Conservation (phyloP, 306 rosid genomes). For the Inga oerstediana region DNA sequence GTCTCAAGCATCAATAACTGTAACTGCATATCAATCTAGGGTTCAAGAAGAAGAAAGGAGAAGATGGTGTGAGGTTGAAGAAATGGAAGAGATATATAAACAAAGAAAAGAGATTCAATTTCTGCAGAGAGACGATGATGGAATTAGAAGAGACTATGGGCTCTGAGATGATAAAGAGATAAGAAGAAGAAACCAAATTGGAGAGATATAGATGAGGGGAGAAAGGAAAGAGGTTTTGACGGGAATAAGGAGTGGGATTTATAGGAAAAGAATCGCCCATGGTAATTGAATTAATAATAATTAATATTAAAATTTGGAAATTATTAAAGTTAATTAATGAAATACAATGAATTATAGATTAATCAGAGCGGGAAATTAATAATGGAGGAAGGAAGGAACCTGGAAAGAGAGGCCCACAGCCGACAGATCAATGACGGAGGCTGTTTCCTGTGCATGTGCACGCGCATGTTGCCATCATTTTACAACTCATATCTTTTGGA, state of each 20-base stretch:
- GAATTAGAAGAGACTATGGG: slow-evolving; percentile 40
- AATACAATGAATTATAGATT: no score
- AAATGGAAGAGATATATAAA: neutral
- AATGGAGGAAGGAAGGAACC: neutral
- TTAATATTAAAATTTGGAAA: neutral
- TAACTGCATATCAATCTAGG: slow-evolving; percentile 19
- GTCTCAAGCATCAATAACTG: slow-evolving; percentile 42
- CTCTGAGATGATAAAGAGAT: neutral
- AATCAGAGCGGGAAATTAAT: neutral
- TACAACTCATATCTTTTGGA: neutral
- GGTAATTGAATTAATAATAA: slow-evolving; percentile 19
- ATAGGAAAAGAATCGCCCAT: slow-evolving; percentile 44
- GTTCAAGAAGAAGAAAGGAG: neutral
- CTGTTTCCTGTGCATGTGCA: slow-evolving; percentile 6
- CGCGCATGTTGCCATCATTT: neutral
- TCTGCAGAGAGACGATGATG: neutral
- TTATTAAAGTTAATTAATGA: neutral
- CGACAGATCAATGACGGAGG: neutral
- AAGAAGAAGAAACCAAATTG: neutral
- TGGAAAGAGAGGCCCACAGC: neutral
- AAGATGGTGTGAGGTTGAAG: neutral
- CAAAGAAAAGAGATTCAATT: slow-evolving; percentile 3
- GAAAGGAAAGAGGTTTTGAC: slow-evolving; percentile 59
- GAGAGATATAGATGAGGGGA: slow-evolving; percentile 36
- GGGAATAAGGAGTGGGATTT: slow-evolving; percentile 51